Conservation (phyloP, 1,284 basidiomycete genomes). For the Fistulina hepatica region DNA sequence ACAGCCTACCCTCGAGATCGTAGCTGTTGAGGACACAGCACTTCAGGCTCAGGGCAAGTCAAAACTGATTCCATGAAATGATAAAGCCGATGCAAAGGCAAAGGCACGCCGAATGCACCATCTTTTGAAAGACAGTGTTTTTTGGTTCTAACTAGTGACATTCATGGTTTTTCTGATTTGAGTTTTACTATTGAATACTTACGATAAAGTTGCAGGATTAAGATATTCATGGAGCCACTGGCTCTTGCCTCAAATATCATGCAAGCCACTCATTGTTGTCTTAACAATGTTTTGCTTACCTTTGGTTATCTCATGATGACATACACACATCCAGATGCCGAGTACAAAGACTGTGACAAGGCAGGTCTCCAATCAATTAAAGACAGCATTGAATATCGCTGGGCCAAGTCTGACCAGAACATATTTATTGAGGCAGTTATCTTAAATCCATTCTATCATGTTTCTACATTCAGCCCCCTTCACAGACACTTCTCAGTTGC, state of each 20-base stretch:
- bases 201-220: slow-evolving; percentile 17
- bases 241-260: slow-evolving; percentile 29
- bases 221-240: slow-evolving; percentile 27
- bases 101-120: slow-evolving; percentile 17
- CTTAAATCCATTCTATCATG: slow-evolving; percentile 26
- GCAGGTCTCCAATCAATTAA: slow-evolving; percentile 18
- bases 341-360: slow-evolving; percentile 13
- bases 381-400: slow-evolving; percentile 28
- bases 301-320: slow-evolving; percentile 22
- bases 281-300: slow-evolving; percentile 29
- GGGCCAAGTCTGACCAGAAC: slow-evolving; percentile 32
- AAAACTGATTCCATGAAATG: slow-evolving; percentile 10
- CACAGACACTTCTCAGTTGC: slow-evolving; percentile 10
- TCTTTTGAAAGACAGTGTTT: slow-evolving; percentile 6
- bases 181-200: background rate
- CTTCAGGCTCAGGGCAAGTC: slow-evolving; percentile 7
- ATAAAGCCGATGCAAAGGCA: slow-evolving; percentile 13
- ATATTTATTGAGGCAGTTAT: slow-evolving; percentile 31
- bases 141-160: slow-evolving; percentile 1
- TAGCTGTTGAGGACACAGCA: slow-evolving; percentile 10
- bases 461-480: slow-evolving; percentile 10
- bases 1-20: slow-evolving; percentile 9
- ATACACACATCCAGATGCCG: slow-evolving; percentile 14
- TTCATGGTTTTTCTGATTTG: slow-evolving; percentile 5
- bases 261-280: slow-evolving; percentile 23